These are phyloP conservation scores for Verbascum thapsus DNA, from an alignment of 257 asterid species.

Conservation along the genomic window DNA sequence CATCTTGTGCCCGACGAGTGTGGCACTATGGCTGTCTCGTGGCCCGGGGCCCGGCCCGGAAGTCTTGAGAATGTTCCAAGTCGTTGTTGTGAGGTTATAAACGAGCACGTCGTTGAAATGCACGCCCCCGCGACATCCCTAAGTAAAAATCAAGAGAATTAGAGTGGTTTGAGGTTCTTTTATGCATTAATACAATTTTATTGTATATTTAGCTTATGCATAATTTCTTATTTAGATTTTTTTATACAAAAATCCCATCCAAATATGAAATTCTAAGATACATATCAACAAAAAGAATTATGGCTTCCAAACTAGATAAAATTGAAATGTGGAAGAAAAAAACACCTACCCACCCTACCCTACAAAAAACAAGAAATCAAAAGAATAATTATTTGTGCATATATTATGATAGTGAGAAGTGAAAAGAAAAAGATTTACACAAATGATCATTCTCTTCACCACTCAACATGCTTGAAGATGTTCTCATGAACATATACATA, in stretches of 20 bases:
- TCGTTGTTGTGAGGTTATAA: slow-evolving; percentile 65
- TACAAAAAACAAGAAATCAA: neutral
- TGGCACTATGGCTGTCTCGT: slow-evolving; percentile 85
- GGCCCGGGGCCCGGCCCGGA: slow-evolving; percentile 88
- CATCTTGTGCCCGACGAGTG: slow-evolving; percentile 72
- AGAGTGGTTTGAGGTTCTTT: neutral
- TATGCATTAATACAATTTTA: neutral
- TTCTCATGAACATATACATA: too few relatives aligned
- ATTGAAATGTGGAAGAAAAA: too few relatives aligned
- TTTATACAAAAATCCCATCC: too few relatives aligned
- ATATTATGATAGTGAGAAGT: neutral
- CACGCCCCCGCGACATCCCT: slow-evolving; percentile 95
- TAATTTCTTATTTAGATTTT: too few relatives aligned
- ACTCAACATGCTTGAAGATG: too few relatives aligned
- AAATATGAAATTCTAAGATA: too few relatives aligned
- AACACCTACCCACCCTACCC: neutral
- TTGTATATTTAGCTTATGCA: neutral
- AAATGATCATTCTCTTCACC: slow-evolving; percentile 13
- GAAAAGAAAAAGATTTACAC: too few relatives aligned
- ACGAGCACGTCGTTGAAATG: slow-evolving; percentile 88
- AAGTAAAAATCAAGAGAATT: neutral
- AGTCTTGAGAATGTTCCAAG: slow-evolving; percentile 72
- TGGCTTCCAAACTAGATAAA: too few relatives aligned
- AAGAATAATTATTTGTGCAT: neutral
- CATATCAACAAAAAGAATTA: too few relatives aligned